These are phyloP conservation scores for Colletotrichum sp. DNA, from an alignment of 2,329 filamentous ascomycete species.

Conservation along the genomic window DNA sequence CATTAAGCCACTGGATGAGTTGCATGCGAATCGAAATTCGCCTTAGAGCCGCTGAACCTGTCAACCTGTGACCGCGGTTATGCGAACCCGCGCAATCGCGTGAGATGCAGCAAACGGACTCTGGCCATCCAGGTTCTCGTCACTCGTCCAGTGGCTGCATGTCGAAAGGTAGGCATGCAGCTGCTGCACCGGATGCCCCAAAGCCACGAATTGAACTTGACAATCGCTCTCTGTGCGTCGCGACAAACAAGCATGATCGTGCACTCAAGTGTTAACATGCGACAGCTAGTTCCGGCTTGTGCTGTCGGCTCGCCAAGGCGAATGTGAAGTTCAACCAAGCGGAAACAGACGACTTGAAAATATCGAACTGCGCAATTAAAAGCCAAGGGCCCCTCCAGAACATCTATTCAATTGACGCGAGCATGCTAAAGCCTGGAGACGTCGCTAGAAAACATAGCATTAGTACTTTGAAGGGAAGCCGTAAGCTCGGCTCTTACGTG, in stretches of 20 bases:
- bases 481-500: background rate
- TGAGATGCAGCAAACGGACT: no score
- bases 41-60: no score
- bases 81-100: no score
- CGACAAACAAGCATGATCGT: background rate
- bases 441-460: background rate
- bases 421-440: background rate
- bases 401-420: background rate
- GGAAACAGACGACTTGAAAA: background rate
- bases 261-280: background rate
- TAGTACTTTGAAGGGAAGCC: background rate
- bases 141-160: no score
- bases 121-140: no score
- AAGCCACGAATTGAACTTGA: no score
- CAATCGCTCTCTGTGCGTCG: background rate
- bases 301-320: background rate
- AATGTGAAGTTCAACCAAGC: background rate
- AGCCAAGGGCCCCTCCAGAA: background rate
- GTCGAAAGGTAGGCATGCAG: no score
- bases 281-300: background rate
- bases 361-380: background rate
- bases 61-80: no score
- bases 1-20: no score
- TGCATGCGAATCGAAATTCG: no score
- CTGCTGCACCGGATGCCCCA: no score